A percentile compares a stretch with the other conserved stretches of the same genome.
These are phyloP conservation scores for Lobosporangium transversale DNA, from an alignment of 192 early-diverging fungal species.

Conservation along the genomic window DNA sequence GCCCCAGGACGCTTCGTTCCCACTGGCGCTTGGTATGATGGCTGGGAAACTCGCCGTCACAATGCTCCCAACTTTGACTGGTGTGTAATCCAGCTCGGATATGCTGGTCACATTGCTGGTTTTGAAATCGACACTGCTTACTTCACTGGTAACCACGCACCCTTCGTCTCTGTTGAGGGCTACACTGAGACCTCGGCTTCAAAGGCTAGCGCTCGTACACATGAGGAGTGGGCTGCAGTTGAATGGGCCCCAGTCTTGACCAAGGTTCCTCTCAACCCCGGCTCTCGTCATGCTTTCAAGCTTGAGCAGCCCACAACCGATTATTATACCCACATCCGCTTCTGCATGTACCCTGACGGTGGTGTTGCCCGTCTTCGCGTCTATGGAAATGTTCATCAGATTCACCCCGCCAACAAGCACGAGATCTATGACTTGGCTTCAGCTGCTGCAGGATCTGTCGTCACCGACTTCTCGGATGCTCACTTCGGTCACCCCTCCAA, in stretches of 20 bases:
- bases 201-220: conserved; percentile 26
- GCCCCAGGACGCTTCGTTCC: conserved; percentile 66
- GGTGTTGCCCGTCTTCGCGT: conserved; percentile 84
- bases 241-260: conserved; percentile 67
- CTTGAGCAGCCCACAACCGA: conserved; percentile 58
- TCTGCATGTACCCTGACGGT: conserved; percentile 67
- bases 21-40: conserved; percentile 84
- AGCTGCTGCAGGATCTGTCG: conserved; percentile 73
- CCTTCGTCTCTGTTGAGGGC: conserved; percentile 84
- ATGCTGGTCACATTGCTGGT: conserved; percentile 80
- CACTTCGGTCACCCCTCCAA: conserved; percentile 86
- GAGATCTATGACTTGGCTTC: conserved; percentile 76
- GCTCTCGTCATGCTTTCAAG: conserved; percentile 74
- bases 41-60: conserved; percentile 95
- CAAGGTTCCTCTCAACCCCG: conserved; percentile 78
- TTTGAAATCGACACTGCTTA: conserved; percentile 92
- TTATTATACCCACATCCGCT: conserved; percentile 59
- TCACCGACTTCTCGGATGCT: conserved; percentile 76
- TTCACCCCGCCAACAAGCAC: conserved; percentile 57
- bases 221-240: conserved; percentile 49
- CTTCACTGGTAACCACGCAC: conserved; percentile 95
- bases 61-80: conserved; percentile 87
- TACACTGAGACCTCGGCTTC: conserved; percentile 34
- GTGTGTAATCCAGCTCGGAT: conserved; percentile 83
- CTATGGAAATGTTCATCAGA: conserved; percentile 75